These are phyloP conservation scores for Salix udensis DNA, from an alignment of 345 rosid genomes.

Conservation along the genomic window DNA sequence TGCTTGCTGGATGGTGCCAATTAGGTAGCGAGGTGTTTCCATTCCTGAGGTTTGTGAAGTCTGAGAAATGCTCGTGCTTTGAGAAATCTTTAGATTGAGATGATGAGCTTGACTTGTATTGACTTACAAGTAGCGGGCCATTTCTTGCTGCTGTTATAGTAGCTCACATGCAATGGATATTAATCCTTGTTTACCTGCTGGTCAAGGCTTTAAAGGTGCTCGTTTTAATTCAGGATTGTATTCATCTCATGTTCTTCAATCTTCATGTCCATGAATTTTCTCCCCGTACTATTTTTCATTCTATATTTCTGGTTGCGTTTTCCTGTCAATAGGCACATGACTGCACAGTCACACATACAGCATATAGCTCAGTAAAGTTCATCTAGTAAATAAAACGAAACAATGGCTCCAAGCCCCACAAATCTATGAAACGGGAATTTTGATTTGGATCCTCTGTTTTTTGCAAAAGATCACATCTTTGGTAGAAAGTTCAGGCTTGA, in stretches of 20 bases:
- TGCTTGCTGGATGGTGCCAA: slow-evolving; percentile 7
- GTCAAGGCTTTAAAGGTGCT: background rate
- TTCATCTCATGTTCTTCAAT: background rate
- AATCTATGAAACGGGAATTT: background rate
- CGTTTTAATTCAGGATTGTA: background rate
- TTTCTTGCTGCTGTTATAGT: background rate
- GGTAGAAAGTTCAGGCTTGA: background rate
- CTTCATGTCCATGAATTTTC: background rate
- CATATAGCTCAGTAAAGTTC: background rate
- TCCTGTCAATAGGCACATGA: background rate
- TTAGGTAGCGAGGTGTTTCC: slow-evolving; percentile 14
- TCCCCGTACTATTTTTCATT: background rate
- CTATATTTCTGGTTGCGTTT: background rate
- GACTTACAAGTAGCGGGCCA: background rate
- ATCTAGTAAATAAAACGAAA: background rate
- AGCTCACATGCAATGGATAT: background rate
- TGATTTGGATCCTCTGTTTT: no score
- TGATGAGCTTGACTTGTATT: slow-evolving; percentile 9
- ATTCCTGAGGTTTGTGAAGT: slow-evolving; percentile 2
- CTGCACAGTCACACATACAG: background rate
- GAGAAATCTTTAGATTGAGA: slow-evolving; percentile 19
- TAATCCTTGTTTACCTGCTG: background rate
- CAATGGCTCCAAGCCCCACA: background rate
- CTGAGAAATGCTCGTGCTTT: background rate
- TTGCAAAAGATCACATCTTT: background rate